Evolutionary conservation across 352 stramenopile species (phyloP).

Genomic region (Paralagenidium karlingii): DNA sequence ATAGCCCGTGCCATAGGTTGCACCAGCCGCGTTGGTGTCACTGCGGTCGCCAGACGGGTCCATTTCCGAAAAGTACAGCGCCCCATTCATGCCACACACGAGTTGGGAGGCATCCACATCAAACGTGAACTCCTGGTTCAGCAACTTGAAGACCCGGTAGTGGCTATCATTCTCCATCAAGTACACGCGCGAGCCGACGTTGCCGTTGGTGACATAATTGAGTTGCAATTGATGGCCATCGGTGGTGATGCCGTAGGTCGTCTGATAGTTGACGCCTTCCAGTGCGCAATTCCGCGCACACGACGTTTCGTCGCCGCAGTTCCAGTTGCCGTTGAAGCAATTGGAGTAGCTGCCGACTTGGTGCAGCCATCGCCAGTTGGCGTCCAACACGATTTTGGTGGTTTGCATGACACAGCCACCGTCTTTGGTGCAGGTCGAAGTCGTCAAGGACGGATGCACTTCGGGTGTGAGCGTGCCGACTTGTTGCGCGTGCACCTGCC

Average conservation of each 20-base stretch:
- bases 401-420: background rate
- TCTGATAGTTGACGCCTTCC: constrained; percentile 47
- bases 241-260: constrained; percentile 12
- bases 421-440: background rate
- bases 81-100: constrained; percentile 5
- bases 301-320: background rate
- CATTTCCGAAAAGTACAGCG: constrained; percentile 4
- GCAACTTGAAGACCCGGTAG: constrained; percentile 2
- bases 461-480: constrained; percentile 1
- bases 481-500: constrained; percentile 1
- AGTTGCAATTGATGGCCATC: background rate
- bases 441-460: background rate
- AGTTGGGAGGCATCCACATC: constrained; percentile 2
- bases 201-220: constrained; percentile 3
- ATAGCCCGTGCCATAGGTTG: constrained; percentile 2
- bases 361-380: constrained; percentile 6
- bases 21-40: background rate
- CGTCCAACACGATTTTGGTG: constrained; percentile 2
- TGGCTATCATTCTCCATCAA: constrained; percentile 3
- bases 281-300: constrained; percentile 1
- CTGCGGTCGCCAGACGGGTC: background rate
- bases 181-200: constrained; percentile 6
- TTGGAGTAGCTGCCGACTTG: background rate
- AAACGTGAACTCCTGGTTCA: constrained; percentile 6
- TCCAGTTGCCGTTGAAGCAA: constrained; percentile 3